Percentiles rank a stretch among this genome's conserved stretches.
Evolutionary conservation across 2,329 filamentous ascomycete species (phyloP).

Genomic region (Dactylellina leptospora): DNA sequence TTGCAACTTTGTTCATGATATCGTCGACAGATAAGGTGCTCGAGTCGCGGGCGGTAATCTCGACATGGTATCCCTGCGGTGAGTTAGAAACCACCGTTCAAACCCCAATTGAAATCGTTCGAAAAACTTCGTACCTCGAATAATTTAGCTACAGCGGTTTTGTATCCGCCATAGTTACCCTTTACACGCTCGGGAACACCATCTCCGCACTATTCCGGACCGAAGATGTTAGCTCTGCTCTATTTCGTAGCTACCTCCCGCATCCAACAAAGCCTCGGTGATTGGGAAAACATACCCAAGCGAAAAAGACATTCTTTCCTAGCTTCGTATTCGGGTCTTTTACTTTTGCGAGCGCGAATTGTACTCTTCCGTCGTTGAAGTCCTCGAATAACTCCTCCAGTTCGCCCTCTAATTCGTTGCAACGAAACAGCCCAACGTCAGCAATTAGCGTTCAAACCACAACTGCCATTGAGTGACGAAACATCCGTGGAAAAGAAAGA

Average conservation of each 20-base stretch:
- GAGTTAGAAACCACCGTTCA: conserved; percentile 22
- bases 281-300: conserved; percentile 70
- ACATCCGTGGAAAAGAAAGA: background rate
- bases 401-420: conserved; percentile 76
- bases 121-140: conserved; percentile 71
- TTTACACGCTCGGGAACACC: conserved; percentile 98
- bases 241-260: conserved; percentile 8
- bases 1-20: conserved; percentile 91
- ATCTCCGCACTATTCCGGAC: conserved; percentile 75
- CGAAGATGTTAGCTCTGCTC: conserved; percentile 29
- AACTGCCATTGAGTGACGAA: background rate
- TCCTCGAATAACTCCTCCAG: conserved; percentile 89
- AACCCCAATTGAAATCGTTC: conserved; percentile 7
- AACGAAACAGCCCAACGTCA: conserved; percentile 3
- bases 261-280: background rate
- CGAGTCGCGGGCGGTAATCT: conserved; percentile 93
- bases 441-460: conserved; percentile 4
- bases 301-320: conserved; percentile 91
- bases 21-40: conserved; percentile 84
- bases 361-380: conserved; percentile 93
- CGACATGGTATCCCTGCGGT: conserved; percentile 94
- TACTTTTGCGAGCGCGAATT: conserved; percentile 96
- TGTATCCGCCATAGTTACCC: conserved; percentile 96
- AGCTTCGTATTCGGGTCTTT: conserved; percentile 90
- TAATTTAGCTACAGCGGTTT: conserved; percentile 86